phyloP scores from a whole-genome alignment of 441 rosid genomes.

The Pelargonium fulgidum region DNA sequence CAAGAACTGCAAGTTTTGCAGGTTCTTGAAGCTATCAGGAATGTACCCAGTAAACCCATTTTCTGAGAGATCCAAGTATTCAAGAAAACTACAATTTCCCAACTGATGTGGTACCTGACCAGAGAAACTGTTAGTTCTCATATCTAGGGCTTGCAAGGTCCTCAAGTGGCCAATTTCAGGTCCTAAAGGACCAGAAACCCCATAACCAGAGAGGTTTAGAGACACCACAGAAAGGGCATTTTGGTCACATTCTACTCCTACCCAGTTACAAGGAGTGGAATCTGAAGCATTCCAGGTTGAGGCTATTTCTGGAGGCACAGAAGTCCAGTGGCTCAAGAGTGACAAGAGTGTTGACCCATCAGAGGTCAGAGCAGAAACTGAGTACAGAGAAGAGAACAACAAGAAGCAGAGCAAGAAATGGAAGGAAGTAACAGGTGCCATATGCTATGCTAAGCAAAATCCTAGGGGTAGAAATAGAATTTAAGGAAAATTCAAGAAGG shows the following conservation, averaged over 20 bases:
- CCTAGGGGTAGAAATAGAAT: too few relatives aligned
- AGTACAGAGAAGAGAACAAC: neutral
- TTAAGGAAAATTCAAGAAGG: too few relatives aligned
- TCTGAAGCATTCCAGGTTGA: constrained; percentile 56
- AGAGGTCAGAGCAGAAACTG: constrained; percentile 29
- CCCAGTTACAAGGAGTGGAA: constrained; percentile 60
- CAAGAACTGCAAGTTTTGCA: constrained; percentile 30
- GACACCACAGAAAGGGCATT: constrained; percentile 24
- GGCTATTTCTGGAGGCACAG: constrained; percentile 34
- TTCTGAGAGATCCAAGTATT: constrained; percentile 41
- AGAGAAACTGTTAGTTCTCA: constrained; percentile 40
- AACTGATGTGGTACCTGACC: constrained; percentile 42
- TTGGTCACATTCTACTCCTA: constrained; percentile 46
- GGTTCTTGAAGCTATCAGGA: constrained; percentile 33
- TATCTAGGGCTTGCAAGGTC: constrained; percentile 37
- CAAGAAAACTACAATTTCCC: constrained; percentile 41
- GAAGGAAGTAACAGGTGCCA: neutral
- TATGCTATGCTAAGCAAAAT: neutral
- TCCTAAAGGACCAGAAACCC: constrained; percentile 52
- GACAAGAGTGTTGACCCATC: constrained; percentile 49
- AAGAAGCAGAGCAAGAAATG: neutral
- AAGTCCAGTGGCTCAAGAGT: constrained; percentile 37
- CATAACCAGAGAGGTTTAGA: constrained; percentile 36
- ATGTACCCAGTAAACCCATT: constrained; percentile 47
- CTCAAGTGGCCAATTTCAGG: constrained; percentile 45